phyloP scores from a whole-genome alignment of 2,329 filamentous ascomycete genomes.

The Laburnicola sp. region DNA sequence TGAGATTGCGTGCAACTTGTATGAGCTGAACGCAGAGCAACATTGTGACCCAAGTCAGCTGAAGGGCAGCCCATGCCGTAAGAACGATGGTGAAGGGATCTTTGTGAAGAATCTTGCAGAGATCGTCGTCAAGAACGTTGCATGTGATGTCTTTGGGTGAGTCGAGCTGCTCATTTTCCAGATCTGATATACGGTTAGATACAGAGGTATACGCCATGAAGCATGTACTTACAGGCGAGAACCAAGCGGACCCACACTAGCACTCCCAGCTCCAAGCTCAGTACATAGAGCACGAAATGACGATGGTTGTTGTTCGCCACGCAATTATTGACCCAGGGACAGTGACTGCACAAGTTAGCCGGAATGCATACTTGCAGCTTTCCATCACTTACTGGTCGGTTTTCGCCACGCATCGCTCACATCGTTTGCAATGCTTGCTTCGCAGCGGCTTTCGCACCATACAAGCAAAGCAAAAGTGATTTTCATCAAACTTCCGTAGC shows the following conservation, averaged over 20 bases:
- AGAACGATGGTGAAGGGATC: constrained; percentile 85
- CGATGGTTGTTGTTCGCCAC: constrained; percentile 94
- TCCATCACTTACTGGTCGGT: constrained; percentile 80
- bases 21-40: constrained; percentile 90
- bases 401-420: constrained; percentile 89
- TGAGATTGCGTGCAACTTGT: constrained; percentile 89
- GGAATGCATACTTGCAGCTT: background rate
- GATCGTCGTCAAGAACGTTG: constrained; percentile 70
- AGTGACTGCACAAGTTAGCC: constrained; percentile 67
- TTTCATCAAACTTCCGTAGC: constrained; percentile 87
- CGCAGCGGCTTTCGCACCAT: constrained; percentile 91
- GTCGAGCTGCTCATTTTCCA: constrained; percentile 56
- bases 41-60: constrained; percentile 97
- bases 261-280: constrained; percentile 76
- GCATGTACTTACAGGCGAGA: constrained; percentile 65
- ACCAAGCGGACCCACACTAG: constrained; percentile 70
- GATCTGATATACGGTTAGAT: constrained; percentile 60
- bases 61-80: constrained; percentile 76
- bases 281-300: constrained; percentile 89
- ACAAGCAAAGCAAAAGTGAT: constrained; percentile 90
- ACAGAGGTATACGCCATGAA: background rate
- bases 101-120: constrained; percentile 77
- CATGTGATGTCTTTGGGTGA: constrained; percentile 60
- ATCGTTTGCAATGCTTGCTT: constrained; percentile 94
- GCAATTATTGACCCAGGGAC: constrained; percentile 97